A percentile compares a stretch with the other conserved stretches of the same genome.
Conservation (phyloP, 106 monocot species). For the Dendrobium chrysotoxum region DNA sequence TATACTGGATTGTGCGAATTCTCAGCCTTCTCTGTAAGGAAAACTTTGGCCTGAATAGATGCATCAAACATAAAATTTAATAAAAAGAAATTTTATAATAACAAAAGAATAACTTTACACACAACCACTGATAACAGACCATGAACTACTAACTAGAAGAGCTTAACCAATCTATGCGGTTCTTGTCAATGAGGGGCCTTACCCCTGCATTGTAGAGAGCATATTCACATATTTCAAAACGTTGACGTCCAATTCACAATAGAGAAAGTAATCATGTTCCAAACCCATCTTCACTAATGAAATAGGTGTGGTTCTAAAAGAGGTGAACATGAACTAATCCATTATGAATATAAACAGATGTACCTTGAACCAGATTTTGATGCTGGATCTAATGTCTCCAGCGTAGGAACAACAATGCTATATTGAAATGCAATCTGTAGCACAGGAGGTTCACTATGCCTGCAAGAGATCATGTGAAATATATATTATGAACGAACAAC, state of each 20-base stretch:
- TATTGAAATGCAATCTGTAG: conserved; percentile 93
- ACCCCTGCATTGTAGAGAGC: neutral
- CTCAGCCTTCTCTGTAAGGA: conserved; percentile 67
- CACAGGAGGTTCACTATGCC: conserved; percentile 73
- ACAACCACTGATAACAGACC: neutral
- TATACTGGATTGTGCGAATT: conserved; percentile 73
- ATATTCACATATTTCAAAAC: neutral
- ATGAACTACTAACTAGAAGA: neutral
- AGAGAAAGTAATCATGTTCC: neutral
- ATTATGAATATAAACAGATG: conserved; percentile 3
- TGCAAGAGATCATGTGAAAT: conserved; percentile 19
- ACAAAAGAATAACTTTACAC: neutral
- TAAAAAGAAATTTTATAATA: neutral
- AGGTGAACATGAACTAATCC: neutral
- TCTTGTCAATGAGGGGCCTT: neutral
- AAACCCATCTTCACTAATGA: neutral
- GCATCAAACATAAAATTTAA: conserved; percentile 3
- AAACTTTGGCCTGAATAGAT: conserved; percentile 56
- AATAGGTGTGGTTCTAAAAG: neutral
- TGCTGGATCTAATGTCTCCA: conserved; percentile 27
- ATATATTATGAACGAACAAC: neutral
- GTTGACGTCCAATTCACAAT: neutral
- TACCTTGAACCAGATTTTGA: conserved; percentile 48
- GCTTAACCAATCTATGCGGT: neutral
- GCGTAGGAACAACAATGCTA: conserved; percentile 59